Percentiles rank a stretch among this genome's conserved stretches.
These are phyloP conservation scores for Ramularia endophylla DNA, from an alignment of 2,329 filamentous ascomycete genomes.

Conservation along the genomic window DNA sequence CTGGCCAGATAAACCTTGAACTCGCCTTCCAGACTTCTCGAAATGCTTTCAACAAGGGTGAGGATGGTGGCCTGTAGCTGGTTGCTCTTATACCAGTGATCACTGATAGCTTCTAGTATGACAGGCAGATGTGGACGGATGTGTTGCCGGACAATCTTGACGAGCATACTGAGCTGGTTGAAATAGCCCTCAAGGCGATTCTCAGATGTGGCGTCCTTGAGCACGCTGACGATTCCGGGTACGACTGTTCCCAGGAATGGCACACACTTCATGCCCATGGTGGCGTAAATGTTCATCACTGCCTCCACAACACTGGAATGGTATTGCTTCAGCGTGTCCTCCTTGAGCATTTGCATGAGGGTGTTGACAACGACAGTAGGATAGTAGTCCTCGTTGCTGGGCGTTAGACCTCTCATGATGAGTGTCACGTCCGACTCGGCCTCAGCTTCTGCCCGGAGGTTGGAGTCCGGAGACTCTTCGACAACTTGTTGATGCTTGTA, in stretches of 20 bases:
- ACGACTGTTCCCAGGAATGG: conserved; percentile 92
- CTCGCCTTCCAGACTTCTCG: conserved; percentile 88
- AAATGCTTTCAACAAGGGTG: conserved; percentile 86
- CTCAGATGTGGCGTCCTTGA: conserved; percentile 69
- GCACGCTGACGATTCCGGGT: conserved; percentile 86
- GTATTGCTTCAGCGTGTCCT: conserved; percentile 81
- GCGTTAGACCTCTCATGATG: conserved; percentile 96
- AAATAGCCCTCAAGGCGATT: conserved; percentile 80
- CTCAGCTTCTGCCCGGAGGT: conserved; percentile 61
- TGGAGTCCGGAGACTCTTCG: conserved; percentile 77
- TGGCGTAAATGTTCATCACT: conserved; percentile 98
- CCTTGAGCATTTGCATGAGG: conserved; percentile 83
- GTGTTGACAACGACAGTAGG: conserved; percentile 97
- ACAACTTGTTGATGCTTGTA: conserved; percentile 96
- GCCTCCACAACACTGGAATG: conserved; percentile 94
- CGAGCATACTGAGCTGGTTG: conserved; percentile 87
- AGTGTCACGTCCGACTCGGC: conserved; percentile 85
- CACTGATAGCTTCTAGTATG: conserved; percentile 78
- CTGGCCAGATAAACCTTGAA: conserved; percentile 95
- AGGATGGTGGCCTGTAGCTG: conserved; percentile 87
- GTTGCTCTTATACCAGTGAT: conserved; percentile 80
- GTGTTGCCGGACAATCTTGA: conserved; percentile 93
- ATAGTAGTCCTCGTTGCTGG: conserved; percentile 97
- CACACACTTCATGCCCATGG: conserved; percentile 90
- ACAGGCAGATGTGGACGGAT: conserved; percentile 85